These are phyloP conservation scores for Labyrinthula sp. DNA, from an alignment of 352 stramenopile genomes.

Conservation along the genomic window DNA sequence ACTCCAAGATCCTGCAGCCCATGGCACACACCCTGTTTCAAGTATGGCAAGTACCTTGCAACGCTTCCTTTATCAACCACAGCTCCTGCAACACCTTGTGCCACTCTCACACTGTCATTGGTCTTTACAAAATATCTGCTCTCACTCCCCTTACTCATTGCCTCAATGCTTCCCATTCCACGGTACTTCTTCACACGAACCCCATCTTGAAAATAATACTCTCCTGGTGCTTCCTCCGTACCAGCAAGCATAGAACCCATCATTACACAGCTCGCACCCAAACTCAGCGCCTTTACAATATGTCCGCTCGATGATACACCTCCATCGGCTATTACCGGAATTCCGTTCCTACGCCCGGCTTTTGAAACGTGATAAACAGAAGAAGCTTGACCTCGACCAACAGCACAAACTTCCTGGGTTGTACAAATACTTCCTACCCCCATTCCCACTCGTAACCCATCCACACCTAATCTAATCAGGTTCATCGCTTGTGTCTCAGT, in stretches of 20 bases:
- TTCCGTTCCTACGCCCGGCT: conserved; percentile 38
- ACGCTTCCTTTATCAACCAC: conserved; percentile 98
- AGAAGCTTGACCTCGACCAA: conserved; percentile 89
- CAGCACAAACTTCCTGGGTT: conserved; percentile 82
- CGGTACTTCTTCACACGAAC: conserved; percentile 98
- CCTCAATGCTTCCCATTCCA: conserved; percentile 97
- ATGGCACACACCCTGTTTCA: conserved; percentile 91
- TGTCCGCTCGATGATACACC: conserved; percentile 92
- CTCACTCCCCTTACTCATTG: conserved; percentile 84
- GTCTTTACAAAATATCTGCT: conserved; percentile 63
- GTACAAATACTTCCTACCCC: conserved; percentile 98
- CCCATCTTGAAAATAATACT: conserved; percentile 99
- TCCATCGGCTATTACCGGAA: conserved; percentile 95
- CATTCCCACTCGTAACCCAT: conserved; percentile 99
- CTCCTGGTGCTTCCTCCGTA: conserved; percentile 91
- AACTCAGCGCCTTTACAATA: conserved; percentile 90
- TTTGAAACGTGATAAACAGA: conserved; percentile 77
- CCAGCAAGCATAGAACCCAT: conserved; percentile 97
- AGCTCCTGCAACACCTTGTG: conserved; percentile 89
- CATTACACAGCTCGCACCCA: conserved; percentile 94
- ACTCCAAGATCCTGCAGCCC: conserved; percentile 80
- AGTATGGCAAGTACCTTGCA: conserved; percentile 93
- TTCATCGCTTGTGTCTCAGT: conserved; percentile 87
- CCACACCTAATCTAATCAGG: conserved; percentile 90
- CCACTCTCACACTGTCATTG: conserved; percentile 79